Percentiles rank a stretch among this genome's conserved stretches.
phyloP scores from a whole-genome alignment of 495 filamentous ascomycete genomes.

The Xylaria telfairii region DNA sequence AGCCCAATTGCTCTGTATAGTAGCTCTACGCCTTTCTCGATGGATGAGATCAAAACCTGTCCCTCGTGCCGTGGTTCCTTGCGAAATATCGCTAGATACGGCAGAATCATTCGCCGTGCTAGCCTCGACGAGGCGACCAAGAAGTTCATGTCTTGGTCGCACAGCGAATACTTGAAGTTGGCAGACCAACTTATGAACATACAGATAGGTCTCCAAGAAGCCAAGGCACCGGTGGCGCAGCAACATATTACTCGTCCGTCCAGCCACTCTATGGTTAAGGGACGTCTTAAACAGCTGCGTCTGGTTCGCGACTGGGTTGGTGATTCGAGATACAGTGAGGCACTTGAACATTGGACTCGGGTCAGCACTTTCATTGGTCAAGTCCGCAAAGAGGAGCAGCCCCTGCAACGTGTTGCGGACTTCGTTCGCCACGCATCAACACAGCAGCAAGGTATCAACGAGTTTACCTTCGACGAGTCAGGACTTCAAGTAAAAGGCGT shows the following conservation, averaged over 20 bases:
- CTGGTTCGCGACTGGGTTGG: slow-evolving; percentile 36
- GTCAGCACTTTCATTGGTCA: slow-evolving; percentile 51
- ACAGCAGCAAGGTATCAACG: slow-evolving; percentile 41
- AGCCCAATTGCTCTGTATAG: slow-evolving; percentile 49
- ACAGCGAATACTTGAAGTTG: slow-evolving; percentile 56
- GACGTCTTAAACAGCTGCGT: slow-evolving; percentile 32
- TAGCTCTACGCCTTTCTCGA: slow-evolving; percentile 58
- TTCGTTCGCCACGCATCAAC: slow-evolving; percentile 58
- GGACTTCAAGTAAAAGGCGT: slow-evolving; percentile 55
- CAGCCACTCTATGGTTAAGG: not conserved
- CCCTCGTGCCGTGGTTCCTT: slow-evolving; percentile 69
- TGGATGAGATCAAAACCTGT: slow-evolving; percentile 62
- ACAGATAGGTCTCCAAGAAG: slow-evolving; percentile 31
- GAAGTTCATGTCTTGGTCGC: slow-evolving; percentile 65
- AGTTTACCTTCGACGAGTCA: slow-evolving; percentile 52
- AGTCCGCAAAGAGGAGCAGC: slow-evolving; percentile 63
- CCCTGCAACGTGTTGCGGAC: slow-evolving; percentile 61
- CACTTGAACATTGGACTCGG: slow-evolving; percentile 46
- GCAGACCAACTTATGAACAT: slow-evolving; percentile 35
- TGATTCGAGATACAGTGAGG: slow-evolving; percentile 45
- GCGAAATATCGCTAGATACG: slow-evolving; percentile 68
- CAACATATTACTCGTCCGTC: not conserved
- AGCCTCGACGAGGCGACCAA: slow-evolving; percentile 72
- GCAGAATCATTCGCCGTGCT: slow-evolving; percentile 67
- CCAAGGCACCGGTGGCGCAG: not conserved